Evolutionary conservation across 805 yeast species (phyloP).

Genomic region (Candida sithepensis): DNA sequence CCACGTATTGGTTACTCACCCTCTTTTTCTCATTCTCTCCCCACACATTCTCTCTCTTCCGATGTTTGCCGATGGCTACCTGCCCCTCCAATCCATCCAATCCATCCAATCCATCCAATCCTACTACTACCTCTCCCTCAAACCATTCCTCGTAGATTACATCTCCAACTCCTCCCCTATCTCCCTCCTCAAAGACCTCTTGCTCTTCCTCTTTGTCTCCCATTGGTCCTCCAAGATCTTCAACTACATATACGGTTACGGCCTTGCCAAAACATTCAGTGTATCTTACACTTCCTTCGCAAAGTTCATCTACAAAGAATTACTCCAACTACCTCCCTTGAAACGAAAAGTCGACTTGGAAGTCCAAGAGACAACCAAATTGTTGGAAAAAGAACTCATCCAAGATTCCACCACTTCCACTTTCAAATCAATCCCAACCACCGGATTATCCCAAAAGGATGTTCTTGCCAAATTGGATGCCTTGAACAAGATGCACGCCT

Average conservation of each 20-base stretch:
- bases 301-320: slow-evolving; percentile 6
- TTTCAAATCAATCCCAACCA: slow-evolving; percentile 51
- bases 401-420: slow-evolving; percentile 43
- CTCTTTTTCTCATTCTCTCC: background rate
- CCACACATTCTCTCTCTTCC: background rate
- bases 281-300: slow-evolving; percentile 4
- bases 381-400: slow-evolving; percentile 57
- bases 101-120: no score
- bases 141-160: background rate
- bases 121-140: no score
- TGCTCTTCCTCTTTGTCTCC: background rate
- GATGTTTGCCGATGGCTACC: background rate
- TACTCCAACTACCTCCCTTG: slow-evolving; percentile 33
- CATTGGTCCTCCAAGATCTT: background rate
- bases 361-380: slow-evolving; percentile 41
- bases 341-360: slow-evolving; percentile 58
- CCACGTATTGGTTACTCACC: no score
- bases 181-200: background rate
- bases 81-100: no score
- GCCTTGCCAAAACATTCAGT: slow-evolving; percentile 14
- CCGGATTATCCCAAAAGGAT: slow-evolving; percentile 48
- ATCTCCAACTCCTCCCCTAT: background rate
- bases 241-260: slow-evolving; percentile 24
- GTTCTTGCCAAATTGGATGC: slow-evolving; percentile 51
- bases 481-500: slow-evolving; percentile 50